Base-by-base conservation (phyloP, 129 eudicot species). In the Tanacetum coccineum region DNA sequence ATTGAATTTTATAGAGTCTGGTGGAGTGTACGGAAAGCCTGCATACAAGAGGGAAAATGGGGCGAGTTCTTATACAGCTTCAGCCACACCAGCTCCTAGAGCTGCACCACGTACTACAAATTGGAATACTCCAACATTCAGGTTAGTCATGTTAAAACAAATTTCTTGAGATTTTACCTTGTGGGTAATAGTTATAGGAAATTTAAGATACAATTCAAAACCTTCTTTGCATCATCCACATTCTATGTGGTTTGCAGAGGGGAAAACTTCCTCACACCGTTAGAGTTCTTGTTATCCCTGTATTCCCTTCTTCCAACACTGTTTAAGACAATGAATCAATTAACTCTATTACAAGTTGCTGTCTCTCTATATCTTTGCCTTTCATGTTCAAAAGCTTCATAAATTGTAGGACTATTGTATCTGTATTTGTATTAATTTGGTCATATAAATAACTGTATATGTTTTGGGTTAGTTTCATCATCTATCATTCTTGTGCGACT, bases 21-120 rank as follows among this genome's bases (percentile, higher is more conserved):
- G 79, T 70, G 84, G 77, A 68, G 73, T 71, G 55, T 79, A 78
- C 53, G 89, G 77, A 8, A 92, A 74, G 71, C 46, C 82, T 59
- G 32, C 70, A 26, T 61, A 76, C 51, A 85, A 81, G 79, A 92
- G 74, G 77, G 98, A 92, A 49, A 84, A 86, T 64, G 89, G 85
- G 47, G 63, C 84, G 9, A 76, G 57, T 68, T 56, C 87, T 66
- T 68, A 51, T 48, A 9, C 90, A 68, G 76, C 60, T 22, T 71
- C 88, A 42, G 49, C 75, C 18, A 28, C 83, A 25, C 48, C 84
- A 66, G 75, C 66, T 21, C 58, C 79, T 20, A 81, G 66, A 49
- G 55, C 70, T 62, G 73, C 77, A 39, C 84, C 85, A 55, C 81
- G 46, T 73, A 80, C 22, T 70, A 63, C 82, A 68, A 83, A 36